Percentiles rank a stretch among this genome's conserved stretches.
These are phyloP conservation scores for Boletellus sp. DNA, from an alignment of 768 basidiomycete genomes.

Conservation along the genomic window DNA sequence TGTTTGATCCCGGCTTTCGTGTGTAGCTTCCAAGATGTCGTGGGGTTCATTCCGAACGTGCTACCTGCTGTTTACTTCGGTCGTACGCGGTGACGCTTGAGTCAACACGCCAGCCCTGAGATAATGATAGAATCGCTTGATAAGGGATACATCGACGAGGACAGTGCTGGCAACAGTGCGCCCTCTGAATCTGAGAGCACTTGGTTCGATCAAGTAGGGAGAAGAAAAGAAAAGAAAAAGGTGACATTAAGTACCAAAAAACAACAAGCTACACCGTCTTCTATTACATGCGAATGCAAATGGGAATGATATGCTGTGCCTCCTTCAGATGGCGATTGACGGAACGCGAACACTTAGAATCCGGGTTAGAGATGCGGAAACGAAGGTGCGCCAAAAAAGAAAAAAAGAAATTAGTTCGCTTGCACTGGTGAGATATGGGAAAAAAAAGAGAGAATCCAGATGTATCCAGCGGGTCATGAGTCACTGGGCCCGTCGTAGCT, in stretches of 20 bases:
- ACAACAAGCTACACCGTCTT: constrained; percentile 34
- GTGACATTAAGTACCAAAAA: constrained; percentile 26
- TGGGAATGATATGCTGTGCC: constrained; percentile 49
- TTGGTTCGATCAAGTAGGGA: constrained; percentile 6
- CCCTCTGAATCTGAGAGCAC: constrained; percentile 12
- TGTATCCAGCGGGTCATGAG: constrained; percentile 24
- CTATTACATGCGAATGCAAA: constrained; percentile 57
- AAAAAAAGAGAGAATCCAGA: constrained; percentile 31
- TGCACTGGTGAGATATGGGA: constrained; percentile 38
- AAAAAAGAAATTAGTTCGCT: constrained; percentile 42
- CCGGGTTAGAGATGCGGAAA: constrained; percentile 13
- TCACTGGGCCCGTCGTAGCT: constrained; percentile 16
- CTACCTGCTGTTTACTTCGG: too few species aligned
- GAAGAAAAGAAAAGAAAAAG: neutral
- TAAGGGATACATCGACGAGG: constrained; percentile 14
- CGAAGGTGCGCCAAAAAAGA: constrained; percentile 11
- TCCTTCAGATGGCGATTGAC: constrained; percentile 66
- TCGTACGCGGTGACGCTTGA: too few species aligned
- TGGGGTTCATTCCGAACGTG: too few species aligned
- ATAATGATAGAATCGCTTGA: neutral
- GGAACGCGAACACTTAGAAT: constrained; percentile 18
- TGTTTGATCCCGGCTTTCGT: neutral
- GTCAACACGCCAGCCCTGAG: too few species aligned
- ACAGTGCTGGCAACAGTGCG: constrained; percentile 5
- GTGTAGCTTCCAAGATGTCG: neutral